Evolutionary conservation across 2,329 filamentous ascomycete genomes (phyloP), one percentile per base, ranked within the genome.

Genomic region (Fusarium pseudocircinatum): DNA sequence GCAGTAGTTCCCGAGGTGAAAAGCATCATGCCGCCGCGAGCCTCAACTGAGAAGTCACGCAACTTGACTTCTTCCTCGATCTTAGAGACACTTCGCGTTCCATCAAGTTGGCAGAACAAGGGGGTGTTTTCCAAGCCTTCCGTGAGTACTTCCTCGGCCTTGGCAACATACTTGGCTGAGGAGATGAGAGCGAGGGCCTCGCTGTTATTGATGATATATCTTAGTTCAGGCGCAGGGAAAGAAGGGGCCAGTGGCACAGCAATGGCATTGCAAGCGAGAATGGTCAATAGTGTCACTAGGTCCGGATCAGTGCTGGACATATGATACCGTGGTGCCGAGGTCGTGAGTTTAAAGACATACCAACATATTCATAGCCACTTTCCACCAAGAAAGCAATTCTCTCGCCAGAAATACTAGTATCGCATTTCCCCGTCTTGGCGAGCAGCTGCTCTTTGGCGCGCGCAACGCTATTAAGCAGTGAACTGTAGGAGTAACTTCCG

Each of bases 321-420:
- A 32, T 13, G 30, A 32, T 13, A 30, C 30, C 4, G 30, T 11
- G 30, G 30, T 30, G 30, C n/a, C n/a, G n/a, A n/a, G n/a, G n/a
- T n/a, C n/a, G n/a, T n/a, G n/a, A n/a, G n/a, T n/a, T n/a, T n/a
- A n/a, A n/a, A n/a, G n/a, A n/a, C n/a, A n/a, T 91, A 98, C 96
- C 96, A 85, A 98, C 93, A 90, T 98, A 98, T 84, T 98, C 95
- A 85, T 98, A 98, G 82, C 95, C 93, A 83, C 98, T 98, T 86
- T 98, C 96, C 49, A 97, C 92, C 69, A 99, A 84, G 82, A 98
- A 97, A 12, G 95, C 95, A 75, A 99, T 88, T 74, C 96, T 89
- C 84, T 97, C 91, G 59, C 96, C 96, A 30, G 65, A 68, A 9
- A 68, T 39, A 6, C 34, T 39, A 22, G 7, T 2, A 11, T 63